phyloP scores from a whole-genome alignment of 2,329 filamentous ascomycete species.

The Aspergillus persii region DNA sequence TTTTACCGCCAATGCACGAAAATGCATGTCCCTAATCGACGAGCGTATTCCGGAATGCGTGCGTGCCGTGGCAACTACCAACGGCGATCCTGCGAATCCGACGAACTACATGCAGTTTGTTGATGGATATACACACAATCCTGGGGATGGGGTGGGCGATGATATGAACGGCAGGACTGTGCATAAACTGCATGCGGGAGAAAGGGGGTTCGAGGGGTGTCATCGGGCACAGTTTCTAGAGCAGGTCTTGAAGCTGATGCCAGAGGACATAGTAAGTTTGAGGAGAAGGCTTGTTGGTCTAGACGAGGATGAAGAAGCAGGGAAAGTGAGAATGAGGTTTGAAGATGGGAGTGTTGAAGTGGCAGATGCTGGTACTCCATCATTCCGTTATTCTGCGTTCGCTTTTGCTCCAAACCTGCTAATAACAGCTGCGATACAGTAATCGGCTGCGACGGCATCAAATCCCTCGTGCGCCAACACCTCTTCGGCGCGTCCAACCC shows the following conservation, averaged over 20 bases:
- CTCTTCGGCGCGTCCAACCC: conserved; percentile 51
- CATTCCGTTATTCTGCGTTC: background rate
- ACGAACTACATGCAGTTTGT: conserved; percentile 24
- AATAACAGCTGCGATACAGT: conserved; percentile 12
- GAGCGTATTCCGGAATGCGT: conserved; percentile 14
- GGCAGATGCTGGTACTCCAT: conserved; percentile 36
- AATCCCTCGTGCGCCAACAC: conserved; percentile 53
- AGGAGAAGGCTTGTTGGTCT: conserved; percentile 36
- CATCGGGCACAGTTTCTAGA: conserved; percentile 44
- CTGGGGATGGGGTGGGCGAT: background rate
- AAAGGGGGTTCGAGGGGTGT: conserved; percentile 23
- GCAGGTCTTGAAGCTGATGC: conserved; percentile 42
- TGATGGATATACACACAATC: conserved; percentile 25
- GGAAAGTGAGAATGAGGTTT: conserved; percentile 35
- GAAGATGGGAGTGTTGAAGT: conserved; percentile 45
- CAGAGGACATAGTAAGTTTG: conserved; percentile 33
- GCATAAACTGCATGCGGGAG: conserved; percentile 13
- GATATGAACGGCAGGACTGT: conserved; percentile 15
- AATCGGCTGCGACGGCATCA: conserved; percentile 66
- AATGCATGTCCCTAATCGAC: conserved; percentile 22
- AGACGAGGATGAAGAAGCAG: conserved; percentile 16
- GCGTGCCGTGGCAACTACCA: conserved; percentile 8
- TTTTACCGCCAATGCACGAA: conserved; percentile 20
- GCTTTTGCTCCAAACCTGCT: background rate
- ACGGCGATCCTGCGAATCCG: conserved; percentile 11